These are phyloP conservation scores for Mucuna pruriens DNA, from an alignment of 306 rosid genomes.

Conservation along the genomic window DNA sequence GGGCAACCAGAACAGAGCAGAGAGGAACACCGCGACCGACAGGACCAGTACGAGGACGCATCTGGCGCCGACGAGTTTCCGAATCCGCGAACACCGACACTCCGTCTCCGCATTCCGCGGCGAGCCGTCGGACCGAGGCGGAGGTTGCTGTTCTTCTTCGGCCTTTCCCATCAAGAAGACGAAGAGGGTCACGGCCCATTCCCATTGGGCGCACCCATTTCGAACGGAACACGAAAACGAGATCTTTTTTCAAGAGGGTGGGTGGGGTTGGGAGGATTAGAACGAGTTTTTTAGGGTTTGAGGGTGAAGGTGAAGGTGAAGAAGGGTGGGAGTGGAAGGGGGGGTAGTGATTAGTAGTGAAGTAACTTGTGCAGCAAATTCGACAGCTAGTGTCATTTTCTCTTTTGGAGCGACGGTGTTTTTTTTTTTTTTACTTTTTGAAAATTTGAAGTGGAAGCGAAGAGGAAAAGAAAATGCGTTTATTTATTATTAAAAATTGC, in stretches of 20 bases:
- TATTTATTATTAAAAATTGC: background rate
- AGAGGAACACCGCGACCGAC: constrained; percentile 72
- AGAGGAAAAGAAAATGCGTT: background rate
- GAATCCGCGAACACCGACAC: constrained; percentile 56
- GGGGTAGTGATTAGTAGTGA: constrained; percentile 36
- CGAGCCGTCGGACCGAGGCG: constrained; percentile 47
- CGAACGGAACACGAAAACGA: background rate
- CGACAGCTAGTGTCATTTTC: constrained; percentile 48
- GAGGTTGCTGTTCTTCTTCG: constrained; percentile 59
- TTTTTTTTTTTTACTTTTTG: background rate
- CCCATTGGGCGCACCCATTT: constrained; percentile 52
- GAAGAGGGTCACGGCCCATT: constrained; percentile 54
- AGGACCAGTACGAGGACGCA: constrained; percentile 70
- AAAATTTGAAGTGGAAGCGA: constrained; percentile 19
- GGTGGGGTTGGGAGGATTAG: background rate
- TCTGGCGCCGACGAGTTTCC: constrained; percentile 59
- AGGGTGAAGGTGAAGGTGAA: no score
- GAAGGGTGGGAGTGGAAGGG: background rate
- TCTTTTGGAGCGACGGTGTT: constrained; percentile 37
- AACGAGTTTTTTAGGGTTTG: constrained; percentile 62
- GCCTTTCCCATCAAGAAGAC: constrained; percentile 70
- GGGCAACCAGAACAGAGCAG: constrained; percentile 86
- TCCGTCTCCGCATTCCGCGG: constrained; percentile 50
- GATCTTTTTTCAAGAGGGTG: background rate
- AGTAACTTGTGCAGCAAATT: constrained; percentile 48